Percentiles rank a stretch among this genome's conserved stretches.
Conservation (phyloP, 306 rosid species). For the Inga laurina region DNA sequence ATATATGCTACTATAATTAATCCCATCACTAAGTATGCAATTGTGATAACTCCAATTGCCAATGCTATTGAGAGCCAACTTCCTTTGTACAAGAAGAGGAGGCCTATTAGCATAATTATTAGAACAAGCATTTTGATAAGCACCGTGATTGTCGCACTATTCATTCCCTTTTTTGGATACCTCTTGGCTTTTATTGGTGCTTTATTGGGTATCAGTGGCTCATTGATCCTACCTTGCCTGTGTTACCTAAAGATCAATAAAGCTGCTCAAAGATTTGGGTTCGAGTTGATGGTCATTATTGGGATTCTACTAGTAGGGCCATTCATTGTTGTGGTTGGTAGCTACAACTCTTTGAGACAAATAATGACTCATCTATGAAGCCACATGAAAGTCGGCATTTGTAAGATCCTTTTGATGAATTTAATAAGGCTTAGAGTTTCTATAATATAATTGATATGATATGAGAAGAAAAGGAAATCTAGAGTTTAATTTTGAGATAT, state of each 20-base stretch:
- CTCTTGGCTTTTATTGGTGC: slow-evolving; percentile 63
- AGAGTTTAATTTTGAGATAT: too few relatives aligned
- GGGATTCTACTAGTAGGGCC: slow-evolving; percentile 46
- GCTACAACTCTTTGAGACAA: slow-evolving; percentile 45
- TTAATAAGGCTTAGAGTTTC: too few relatives aligned
- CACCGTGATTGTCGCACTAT: slow-evolving; percentile 48
- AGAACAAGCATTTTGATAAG: slow-evolving; percentile 53
- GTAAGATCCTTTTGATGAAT: too few relatives aligned
- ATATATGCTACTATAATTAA: slow-evolving; percentile 49
- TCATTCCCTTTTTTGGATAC: slow-evolving; percentile 56
- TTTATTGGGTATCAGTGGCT: slow-evolving; percentile 34
- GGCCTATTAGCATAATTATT: slow-evolving; percentile 33
- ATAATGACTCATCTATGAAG: slow-evolving; percentile 40
- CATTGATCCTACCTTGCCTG: slow-evolving; percentile 55
- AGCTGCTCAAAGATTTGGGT: slow-evolving; percentile 40
- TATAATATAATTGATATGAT: too few relatives aligned
- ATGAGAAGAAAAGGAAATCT: too few relatives aligned
- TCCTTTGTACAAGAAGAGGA: background rate
- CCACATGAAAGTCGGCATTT: background rate
- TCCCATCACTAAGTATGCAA: slow-evolving; percentile 58
- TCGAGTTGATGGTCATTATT: slow-evolving; percentile 37
- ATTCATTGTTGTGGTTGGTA: slow-evolving; percentile 42
- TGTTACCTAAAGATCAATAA: slow-evolving; percentile 60
- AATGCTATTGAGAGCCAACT: slow-evolving; percentile 45
- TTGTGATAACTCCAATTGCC: slow-evolving; percentile 52